Conservation (phyloP, 2,329 filamentous ascomycete genomes). For the Fusarium ambrosium region DNA sequence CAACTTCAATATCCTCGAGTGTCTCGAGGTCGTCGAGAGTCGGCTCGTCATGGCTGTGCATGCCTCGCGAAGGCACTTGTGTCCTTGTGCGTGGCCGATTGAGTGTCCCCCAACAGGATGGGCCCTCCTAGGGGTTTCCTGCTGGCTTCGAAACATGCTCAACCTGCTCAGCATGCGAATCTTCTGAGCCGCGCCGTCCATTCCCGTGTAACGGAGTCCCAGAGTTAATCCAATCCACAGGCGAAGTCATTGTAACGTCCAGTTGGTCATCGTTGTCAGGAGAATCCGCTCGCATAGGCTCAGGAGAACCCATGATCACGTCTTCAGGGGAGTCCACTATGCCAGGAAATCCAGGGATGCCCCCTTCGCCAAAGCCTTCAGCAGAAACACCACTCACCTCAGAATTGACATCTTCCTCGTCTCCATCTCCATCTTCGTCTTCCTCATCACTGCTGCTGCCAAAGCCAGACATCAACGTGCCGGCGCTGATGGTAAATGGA, state of each 20-base stretch:
- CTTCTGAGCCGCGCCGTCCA: slow-evolving; percentile 26
- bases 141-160: slow-evolving; percentile 38
- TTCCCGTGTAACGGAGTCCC: slow-evolving; percentile 17
- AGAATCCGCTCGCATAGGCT: slow-evolving; percentile 43
- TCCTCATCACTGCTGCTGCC: slow-evolving; percentile 96
- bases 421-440: slow-evolving; percentile 92
- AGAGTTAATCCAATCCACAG: slow-evolving; percentile 36
- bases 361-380: slow-evolving; percentile 47
- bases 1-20: slow-evolving; percentile 48
- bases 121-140: slow-evolving; percentile 38
- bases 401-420: slow-evolving; percentile 79
- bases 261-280: slow-evolving; percentile 34
- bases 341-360: slow-evolving; percentile 48
- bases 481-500: slow-evolving; percentile 78
- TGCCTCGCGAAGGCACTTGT: slow-evolving; percentile 14
- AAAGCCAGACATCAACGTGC: slow-evolving; percentile 88
- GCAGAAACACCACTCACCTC: slow-evolving; percentile 69
- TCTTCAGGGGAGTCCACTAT: slow-evolving; percentile 48
- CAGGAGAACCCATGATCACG: slow-evolving; percentile 51
- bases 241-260: slow-evolving; percentile 41
- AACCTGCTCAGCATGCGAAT: slow-evolving; percentile 36
- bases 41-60: slow-evolving; percentile 10
- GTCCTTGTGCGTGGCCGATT: slow-evolving; percentile 26
- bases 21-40: slow-evolving; percentile 44
- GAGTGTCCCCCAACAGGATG: slow-evolving; percentile 29